Conservation (phyloP, 2,329 filamentous ascomycete genomes). For the Mollisia scopiformis region DNA sequence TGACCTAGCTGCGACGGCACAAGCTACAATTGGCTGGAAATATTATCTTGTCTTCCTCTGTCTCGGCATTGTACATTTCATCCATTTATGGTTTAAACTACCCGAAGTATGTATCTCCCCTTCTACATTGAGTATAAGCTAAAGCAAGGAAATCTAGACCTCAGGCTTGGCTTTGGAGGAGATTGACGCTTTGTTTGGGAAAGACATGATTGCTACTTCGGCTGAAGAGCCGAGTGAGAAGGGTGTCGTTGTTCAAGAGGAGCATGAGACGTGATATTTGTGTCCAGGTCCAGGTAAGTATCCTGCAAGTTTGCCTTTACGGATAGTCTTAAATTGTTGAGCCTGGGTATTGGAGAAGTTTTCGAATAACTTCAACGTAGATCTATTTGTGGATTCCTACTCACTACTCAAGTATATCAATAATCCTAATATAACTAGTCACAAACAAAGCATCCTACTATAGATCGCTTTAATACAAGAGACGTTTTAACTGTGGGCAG, state of each 20-base stretch:
- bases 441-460: no score
- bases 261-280: no score
- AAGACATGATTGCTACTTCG: background rate
- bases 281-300: no score
- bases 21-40: conserved; percentile 17
- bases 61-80: conserved; percentile 11
- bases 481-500: no score
- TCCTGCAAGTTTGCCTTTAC: no score
- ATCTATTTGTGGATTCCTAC: no score
- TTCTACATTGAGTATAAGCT: background rate
- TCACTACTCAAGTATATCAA: no score
- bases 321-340: no score
- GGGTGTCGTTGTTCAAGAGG: background rate
- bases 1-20: conserved; percentile 14
- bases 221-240: background rate
- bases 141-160: background rate
- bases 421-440: no score
- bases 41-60: conserved; percentile 18
- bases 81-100: conserved; percentile 14
- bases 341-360: no score
- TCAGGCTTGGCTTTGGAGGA: conserved; percentile 2
- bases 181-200: conserved; percentile 1
- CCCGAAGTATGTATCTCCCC: conserved; percentile 14
- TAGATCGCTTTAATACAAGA: no score
- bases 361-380: no score